phyloP scores from a whole-genome alignment of 2,329 filamentous ascomycete genomes.

The Taxawa tesnikishii region DNA sequence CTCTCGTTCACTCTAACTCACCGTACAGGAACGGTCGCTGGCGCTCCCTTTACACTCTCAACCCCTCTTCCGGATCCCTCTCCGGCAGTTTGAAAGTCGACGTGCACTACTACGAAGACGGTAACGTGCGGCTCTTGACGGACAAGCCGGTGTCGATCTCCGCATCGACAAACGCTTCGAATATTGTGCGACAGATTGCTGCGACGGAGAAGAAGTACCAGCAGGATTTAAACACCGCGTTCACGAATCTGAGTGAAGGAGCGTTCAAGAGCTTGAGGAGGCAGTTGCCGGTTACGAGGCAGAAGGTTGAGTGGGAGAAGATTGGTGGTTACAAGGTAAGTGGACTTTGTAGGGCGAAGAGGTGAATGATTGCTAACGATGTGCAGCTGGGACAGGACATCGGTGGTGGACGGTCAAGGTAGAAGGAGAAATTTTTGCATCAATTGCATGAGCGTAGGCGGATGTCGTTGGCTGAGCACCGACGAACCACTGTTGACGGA shows the following conservation, averaged over 20 bases:
- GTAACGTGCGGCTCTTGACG: slow-evolving; percentile 89
- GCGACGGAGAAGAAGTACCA: slow-evolving; percentile 82
- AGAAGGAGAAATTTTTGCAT: no score
- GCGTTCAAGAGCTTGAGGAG: slow-evolving; percentile 87
- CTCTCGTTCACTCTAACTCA: slow-evolving; percentile 1
- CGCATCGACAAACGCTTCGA: slow-evolving; percentile 48
- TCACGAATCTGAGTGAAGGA: slow-evolving; percentile 78
- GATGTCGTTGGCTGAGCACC: no score
- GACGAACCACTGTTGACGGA: no score
- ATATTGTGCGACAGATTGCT: slow-evolving; percentile 67
- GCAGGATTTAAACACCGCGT: slow-evolving; percentile 86
- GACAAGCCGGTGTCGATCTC: slow-evolving; percentile 57
- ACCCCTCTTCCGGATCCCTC: slow-evolving; percentile 54
- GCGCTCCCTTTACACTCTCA: slow-evolving; percentile 76
- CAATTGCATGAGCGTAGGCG: no score
- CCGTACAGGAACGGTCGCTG: slow-evolving; percentile 76
- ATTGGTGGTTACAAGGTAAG: slow-evolving; percentile 79
- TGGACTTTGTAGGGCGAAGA: slow-evolving; percentile 8
- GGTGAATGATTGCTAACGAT: slow-evolving; percentile 7
- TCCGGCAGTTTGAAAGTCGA: slow-evolving; percentile 81
- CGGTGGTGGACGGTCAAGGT: slow-evolving; percentile 32
- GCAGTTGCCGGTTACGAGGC: slow-evolving; percentile 88
- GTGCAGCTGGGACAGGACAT: slow-evolving; percentile 36
- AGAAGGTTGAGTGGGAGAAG: slow-evolving; percentile 99
- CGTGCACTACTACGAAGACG: slow-evolving; percentile 99